phyloP scores from a whole-genome alignment of 306 rosid species.

The Citrullus amarus region DNA sequence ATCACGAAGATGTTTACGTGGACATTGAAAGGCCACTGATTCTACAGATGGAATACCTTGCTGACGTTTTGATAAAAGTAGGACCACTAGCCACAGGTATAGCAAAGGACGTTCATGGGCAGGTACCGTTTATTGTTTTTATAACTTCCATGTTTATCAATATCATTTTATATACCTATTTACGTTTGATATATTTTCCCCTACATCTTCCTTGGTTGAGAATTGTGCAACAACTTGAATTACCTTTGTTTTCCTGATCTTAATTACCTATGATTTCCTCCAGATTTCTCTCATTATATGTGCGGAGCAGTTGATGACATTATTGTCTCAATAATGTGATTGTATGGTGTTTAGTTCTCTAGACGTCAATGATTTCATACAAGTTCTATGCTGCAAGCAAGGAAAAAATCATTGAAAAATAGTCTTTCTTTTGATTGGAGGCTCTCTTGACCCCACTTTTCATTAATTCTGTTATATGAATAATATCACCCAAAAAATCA shows the following conservation, averaged over 20 bases:
- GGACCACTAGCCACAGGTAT: conserved; percentile 90
- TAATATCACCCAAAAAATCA: too few relatives aligned
- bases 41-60: conserved; percentile 75
- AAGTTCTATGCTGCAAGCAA: background rate
- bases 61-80: conserved; percentile 58
- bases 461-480: background rate
- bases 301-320: background rate
- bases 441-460: background rate
- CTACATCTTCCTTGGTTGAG: background rate
- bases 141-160: background rate
- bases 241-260: background rate
- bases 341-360: background rate
- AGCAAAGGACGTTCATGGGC: conserved; percentile 97
- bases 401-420: background rate
- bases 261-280: background rate
- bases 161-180: background rate
- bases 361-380: background rate
- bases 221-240: background rate
- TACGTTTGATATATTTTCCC: background rate
- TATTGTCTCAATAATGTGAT: background rate
- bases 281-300: background rate
- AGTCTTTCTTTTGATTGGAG: background rate
- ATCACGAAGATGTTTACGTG: conserved; percentile 63
- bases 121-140: conserved; percentile 34
- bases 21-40: conserved; percentile 47